These are phyloP conservation scores for Polytrichum formosum DNA, from an alignment of 225 moss, liverwort and hornwort genomes.

Conservation along the genomic window DNA sequence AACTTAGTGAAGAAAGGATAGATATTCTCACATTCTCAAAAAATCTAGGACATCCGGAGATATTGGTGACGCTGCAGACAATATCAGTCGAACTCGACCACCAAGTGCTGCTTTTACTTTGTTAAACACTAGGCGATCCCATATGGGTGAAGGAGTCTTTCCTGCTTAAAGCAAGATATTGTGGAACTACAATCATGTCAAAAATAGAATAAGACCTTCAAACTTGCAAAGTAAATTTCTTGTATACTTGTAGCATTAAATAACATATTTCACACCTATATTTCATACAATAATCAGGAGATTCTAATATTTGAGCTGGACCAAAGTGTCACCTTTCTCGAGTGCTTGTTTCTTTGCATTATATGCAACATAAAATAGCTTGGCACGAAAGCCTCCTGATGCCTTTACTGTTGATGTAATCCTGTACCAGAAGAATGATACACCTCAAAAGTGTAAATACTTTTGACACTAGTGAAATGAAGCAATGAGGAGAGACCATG, in stretches of 20 bases:
- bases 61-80: slow-evolving; percentile 93
- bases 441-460: neutral
- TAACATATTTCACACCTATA: neutral
- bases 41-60: slow-evolving; percentile 89
- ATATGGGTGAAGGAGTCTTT: slow-evolving; percentile 81
- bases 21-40: slow-evolving; percentile 61
- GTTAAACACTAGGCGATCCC: slow-evolving; percentile 95
- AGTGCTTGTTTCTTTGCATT: slow-evolving; percentile 89
- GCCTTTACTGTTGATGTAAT: slow-evolving; percentile 71
- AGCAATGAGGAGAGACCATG: too few species aligned
- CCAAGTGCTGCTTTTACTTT: slow-evolving; percentile 84
- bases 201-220: too few species aligned
- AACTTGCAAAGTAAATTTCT: too few species aligned
- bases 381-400: slow-evolving; percentile 78
- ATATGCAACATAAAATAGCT: slow-evolving; percentile 82
- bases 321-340: slow-evolving; percentile 34
- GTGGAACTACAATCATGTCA: too few species aligned
- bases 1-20: neutral
- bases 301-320: neutral
- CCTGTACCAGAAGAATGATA: slow-evolving; percentile 25
- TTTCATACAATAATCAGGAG: too few species aligned
- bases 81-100: slow-evolving; percentile 75
- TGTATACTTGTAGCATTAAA: too few species aligned
- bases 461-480: too few species aligned
- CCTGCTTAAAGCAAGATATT: slow-evolving; percentile 25